Base-by-base conservation (phyloP, 768 basidiomycete species). In the Rhodotorula sphaerocarpa region DNA sequence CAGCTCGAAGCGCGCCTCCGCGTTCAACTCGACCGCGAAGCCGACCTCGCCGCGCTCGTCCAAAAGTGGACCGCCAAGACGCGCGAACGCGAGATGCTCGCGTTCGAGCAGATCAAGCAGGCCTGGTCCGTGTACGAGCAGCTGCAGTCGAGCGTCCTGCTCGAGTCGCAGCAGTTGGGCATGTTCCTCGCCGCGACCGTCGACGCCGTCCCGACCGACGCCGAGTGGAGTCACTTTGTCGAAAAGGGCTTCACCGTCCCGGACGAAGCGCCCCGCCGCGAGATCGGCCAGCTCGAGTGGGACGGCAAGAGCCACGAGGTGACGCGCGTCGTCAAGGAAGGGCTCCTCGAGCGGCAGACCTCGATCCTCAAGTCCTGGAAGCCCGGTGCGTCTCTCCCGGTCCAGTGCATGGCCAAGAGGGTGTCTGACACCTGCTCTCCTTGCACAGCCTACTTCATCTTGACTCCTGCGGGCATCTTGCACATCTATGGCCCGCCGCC, bases 121-220 rank as follows among this genome's bases (percentile, higher is more conserved):
- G 20, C 14, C 11, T 69, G 67, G 67, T 44, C 28, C 16, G 55
- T 50, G n/a, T 69, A 53, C 48, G 63, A 69, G 51, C 36, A 33
- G 36, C 53, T 48, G 11, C 56, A 63, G 61, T 69, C 67, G 7
- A 28, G 47, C 23, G 59, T 61, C 50, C 55, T 62, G 25, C 55
- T 69, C 31, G 45, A n/a, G 21, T 55, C 51, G 27, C 67, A 69
- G 36, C 67, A 69, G 27, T 50, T 42, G 25, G 61, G 63, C 21
- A 61, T 69, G 59, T 56, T 69, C 55, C 61, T 69, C 43, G 59
- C 63, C 16, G 67, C 67, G 14, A 57, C 57, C 34, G 63, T 69
- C 53, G 67, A 69, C 53, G 61, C 63, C 0, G 30, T 65, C 28
- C 44, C 52, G 5, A 48, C 57, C 53, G 59, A 64, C 50, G 55